Evolutionary conservation across 2,329 filamentous ascomycete species (phyloP).

Genomic region (Hypoxylon sp.): DNA sequence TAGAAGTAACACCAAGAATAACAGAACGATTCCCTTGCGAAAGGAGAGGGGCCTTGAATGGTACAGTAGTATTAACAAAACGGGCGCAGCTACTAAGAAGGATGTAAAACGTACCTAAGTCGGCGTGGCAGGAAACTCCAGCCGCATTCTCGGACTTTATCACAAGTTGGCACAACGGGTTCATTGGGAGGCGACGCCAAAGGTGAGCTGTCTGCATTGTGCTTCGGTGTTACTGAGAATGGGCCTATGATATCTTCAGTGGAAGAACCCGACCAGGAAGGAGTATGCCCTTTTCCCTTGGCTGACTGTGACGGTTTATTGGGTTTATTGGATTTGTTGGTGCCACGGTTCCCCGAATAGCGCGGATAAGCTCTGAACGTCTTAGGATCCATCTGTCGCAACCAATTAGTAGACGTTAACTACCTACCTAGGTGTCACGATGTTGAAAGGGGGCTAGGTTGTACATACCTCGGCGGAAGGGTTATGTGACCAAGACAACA

Average conservation of each 20-base stretch:
- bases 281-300: slow-evolving; percentile 5
- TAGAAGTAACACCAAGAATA: slow-evolving; percentile 34
- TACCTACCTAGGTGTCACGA: no score
- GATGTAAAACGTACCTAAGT: slow-evolving; percentile 39
- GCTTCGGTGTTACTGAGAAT: no score
- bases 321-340: no score
- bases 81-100: not conserved
- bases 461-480: not conserved
- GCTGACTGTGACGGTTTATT: slow-evolving; percentile 10
- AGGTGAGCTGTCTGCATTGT: no score
- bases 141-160: slow-evolving; percentile 19
- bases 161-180: slow-evolving; percentile 25
- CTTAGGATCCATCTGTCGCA: slow-evolving; percentile 11
- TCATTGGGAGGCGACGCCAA: slow-evolving; percentile 25
- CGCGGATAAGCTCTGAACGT: slow-evolving; percentile 20
- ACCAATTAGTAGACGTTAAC: no score
- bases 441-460: not conserved
- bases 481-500: not conserved
- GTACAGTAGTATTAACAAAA: slow-evolving; percentile 40
- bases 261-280: slow-evolving; percentile 36
- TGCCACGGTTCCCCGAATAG: slow-evolving; percentile 5
- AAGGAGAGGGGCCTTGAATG: slow-evolving; percentile 39
- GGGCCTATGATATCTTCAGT: slow-evolving; percentile 29
- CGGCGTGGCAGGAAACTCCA: slow-evolving; percentile 36
- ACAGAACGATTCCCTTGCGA: slow-evolving; percentile 36